Conservation (phyloP, 257 asterid species). For the Echites panduratus region DNA sequence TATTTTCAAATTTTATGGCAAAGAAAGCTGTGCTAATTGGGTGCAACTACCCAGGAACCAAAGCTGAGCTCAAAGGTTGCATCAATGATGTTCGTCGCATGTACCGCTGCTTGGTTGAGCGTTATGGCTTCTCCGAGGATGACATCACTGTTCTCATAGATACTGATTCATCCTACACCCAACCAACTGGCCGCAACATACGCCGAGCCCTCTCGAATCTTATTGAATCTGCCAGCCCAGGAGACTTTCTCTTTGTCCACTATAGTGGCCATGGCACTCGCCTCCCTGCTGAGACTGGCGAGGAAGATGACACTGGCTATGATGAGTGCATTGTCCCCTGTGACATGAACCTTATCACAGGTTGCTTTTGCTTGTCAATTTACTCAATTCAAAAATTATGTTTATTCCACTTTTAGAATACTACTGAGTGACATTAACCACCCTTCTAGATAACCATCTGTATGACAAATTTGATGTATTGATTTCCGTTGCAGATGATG, state of each 20-base stretch:
- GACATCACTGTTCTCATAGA: conserved; percentile 72
- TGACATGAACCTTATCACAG: conserved; percentile 90
- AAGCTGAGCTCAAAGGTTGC: conserved; percentile 92
- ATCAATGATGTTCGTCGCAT: conserved; percentile 83
- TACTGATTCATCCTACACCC: conserved; percentile 61
- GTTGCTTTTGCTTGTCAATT: conserved; percentile 23
- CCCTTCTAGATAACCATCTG: not conserved
- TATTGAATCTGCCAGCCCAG: conserved; percentile 50
- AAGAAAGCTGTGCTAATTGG: conserved; percentile 87
- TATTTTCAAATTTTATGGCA: conserved; percentile 27
- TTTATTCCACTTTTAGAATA: not conserved
- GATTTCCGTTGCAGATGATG: conserved; percentile 56
- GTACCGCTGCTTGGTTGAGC: conserved; percentile 56
- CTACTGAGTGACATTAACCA: not conserved
- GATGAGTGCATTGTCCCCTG: conserved; percentile 95
- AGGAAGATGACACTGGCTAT: conserved; percentile 92
- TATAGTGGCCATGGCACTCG: conserved; percentile 98
- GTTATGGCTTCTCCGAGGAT: conserved; percentile 76
- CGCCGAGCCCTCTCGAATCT: conserved; percentile 69
- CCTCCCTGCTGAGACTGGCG: conserved; percentile 97
- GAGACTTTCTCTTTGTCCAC: conserved; percentile 80
- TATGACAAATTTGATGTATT: not conserved
- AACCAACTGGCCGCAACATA: conserved; percentile 85
- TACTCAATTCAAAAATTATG: not conserved
- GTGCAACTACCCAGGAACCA: conserved; percentile 80